Base-by-base conservation (phyloP, 768 basidiomycete genomes). In the Leccinum imitatum region DNA sequence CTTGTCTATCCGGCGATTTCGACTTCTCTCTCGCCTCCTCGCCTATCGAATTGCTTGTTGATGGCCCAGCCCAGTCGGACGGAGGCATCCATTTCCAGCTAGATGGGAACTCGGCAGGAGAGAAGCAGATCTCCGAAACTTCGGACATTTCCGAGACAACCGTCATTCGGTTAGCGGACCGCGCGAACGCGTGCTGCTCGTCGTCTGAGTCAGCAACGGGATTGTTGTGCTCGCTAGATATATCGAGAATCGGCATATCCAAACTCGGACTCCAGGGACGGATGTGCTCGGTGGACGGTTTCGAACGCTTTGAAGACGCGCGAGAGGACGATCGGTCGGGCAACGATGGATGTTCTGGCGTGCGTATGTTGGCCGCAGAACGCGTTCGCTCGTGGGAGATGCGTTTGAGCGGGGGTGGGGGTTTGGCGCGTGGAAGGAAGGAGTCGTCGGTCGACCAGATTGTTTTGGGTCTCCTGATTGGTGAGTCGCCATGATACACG, bases 41-140 rank as follows among this genome's bases (percentile, higher is more conserved):
- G 9, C 51, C 50, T 17, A 3, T 37, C 3, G 53, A 27, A 15
- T 1, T 30, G 8, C 9, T 14, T 15, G 30, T 48, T 14, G 60
- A 44, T 3, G 68, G 67, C 3, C 70, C 74, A 2, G 50, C 44
- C 74, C 74, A 74, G 41, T 50, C 53, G 2, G 55, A n/a, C 1
- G 74, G 73, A 9, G 73, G 67, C 3, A 31, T 21, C 72, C 72
- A 72, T 6, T 27, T 51, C 57, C 60, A 48, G 2, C 33, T 25
- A 1, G 53, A 30, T 23, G 9, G 19, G 25, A 25, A 14, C 4
- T 51, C 23, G 35, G 50, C 7, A 0, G 61, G 50, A 15, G 10
- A n/a, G 21, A 56, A 52, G 21, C 56, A 8, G 2, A n/a, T 13
- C 6, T 47, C 54, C 10, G 59, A 30, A 14, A 35, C 25, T 2